Evolutionary conservation across 1,284 basidiomycete species (phyloP).

Genomic region (Fistulina hepatica): DNA sequence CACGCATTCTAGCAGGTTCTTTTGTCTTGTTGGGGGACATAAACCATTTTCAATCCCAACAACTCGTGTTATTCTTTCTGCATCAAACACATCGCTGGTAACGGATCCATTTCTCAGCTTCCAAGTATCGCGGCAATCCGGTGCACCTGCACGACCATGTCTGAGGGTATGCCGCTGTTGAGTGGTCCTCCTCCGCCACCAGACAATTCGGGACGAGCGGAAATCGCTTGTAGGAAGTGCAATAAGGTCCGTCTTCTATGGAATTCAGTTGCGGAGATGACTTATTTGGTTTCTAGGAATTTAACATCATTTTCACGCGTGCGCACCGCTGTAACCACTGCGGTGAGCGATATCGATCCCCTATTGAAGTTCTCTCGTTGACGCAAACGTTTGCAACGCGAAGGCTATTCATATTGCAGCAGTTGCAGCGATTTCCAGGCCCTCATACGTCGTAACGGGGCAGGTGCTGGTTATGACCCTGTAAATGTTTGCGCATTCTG

Average conservation of each 20-base stretch:
- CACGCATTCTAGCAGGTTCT: too few relatives aligned
- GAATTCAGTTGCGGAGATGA: too few relatives aligned
- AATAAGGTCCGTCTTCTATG: slow-evolving; percentile 38
- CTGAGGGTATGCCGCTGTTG: slow-evolving; percentile 62
- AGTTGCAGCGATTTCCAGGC: slow-evolving; percentile 66
- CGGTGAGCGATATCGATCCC: slow-evolving; percentile 33
- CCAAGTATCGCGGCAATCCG: too few relatives aligned
- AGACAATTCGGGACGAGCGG: slow-evolving; percentile 25
- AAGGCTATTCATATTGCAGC: slow-evolving; percentile 62
- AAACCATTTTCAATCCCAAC: too few relatives aligned
- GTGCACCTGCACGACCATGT: too few relatives aligned
- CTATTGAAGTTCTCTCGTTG: slow-evolving; percentile 3
- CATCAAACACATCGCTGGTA: too few relatives aligned
- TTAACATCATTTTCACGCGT: slow-evolving; percentile 54
- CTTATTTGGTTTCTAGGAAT: slow-evolving; percentile 31
- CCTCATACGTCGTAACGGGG: slow-evolving; percentile 49
- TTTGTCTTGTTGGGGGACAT: too few relatives aligned
- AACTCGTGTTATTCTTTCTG: too few relatives aligned
- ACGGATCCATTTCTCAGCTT: too few relatives aligned
- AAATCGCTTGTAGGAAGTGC: slow-evolving; percentile 55
- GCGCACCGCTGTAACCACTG: slow-evolving; percentile 64
- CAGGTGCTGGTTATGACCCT: slow-evolving; percentile 46
- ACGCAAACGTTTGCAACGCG: slow-evolving; percentile 6
- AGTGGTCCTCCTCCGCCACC: slow-evolving; percentile 49
- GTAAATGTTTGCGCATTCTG: slow-evolving; percentile 61